Base-by-base conservation (phyloP, 2,329 filamentous ascomycete genomes). In the Exophiala mesophila region DNA sequence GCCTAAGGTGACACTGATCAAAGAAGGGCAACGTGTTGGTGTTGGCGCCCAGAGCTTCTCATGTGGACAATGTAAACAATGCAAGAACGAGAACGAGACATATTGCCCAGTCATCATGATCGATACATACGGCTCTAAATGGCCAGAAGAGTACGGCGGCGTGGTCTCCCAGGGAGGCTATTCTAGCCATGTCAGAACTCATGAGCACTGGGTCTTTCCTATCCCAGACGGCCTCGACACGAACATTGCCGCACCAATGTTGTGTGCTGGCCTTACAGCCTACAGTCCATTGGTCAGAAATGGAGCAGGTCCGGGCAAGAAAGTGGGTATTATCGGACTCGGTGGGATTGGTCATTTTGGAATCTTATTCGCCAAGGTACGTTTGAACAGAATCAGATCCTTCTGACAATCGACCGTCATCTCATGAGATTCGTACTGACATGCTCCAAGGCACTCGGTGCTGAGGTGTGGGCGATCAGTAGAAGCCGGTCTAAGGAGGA, bases 291-390 rank as follows among this genome's bases (percentile, higher is more conserved):
- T 49, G 83, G 84, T 45, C 6, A 30, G 20, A 19, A 32, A 36
- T 0, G 83, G 83, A 1, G 21, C 23, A 15, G 36, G 36, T n/a
- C 23, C 33, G 19, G 86, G 86, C 5, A 63, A 64, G 52, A 59
- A 61, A 42, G 61, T 65, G 12, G 61, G 59, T 26, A 62, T 63
- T 17, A 57, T 67, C 17, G 65, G 65, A 6, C 51, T 70, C 13
- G 82, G 82, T 15, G 82, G 82, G 7, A 75, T 85, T 41, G 82
- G 82, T 4, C 83, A 86, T 65, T 82, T 83, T 55, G 83, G 75
- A 8, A 60, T 86, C 32, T 65, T 85, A 56, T 85, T 83, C 56
- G 76, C 80, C 13, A 40, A 32, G 17, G 37, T 30, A 32, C 18
- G 32, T 32, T 15, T 8, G 24, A 28, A n/a, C 8, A 28, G 8